These are phyloP conservation scores for Neoscytalidium dimidiatum DNA, from an alignment of 2,329 filamentous ascomycete genomes.

Conservation along the genomic window DNA sequence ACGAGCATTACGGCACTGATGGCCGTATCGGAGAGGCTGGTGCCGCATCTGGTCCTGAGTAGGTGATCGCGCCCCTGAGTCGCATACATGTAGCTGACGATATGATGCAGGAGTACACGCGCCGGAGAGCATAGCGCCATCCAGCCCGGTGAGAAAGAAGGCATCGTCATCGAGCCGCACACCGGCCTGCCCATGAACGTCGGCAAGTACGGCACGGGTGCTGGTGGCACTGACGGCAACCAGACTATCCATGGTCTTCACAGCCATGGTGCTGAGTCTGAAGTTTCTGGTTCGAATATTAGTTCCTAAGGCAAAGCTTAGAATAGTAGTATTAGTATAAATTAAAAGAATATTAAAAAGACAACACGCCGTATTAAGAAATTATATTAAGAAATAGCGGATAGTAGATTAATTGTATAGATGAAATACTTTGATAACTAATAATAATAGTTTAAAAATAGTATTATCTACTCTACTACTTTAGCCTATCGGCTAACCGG, in stretches of 20 bases:
- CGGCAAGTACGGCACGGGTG: slow-evolving; percentile 37
- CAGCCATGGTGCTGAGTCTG: not conserved
- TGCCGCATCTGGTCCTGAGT: not conserved
- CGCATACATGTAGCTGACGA: not conserved
- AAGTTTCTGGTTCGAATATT: not conserved
- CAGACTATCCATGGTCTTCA: slow-evolving; percentile 31
- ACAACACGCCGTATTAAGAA: slow-evolving; percentile 30
- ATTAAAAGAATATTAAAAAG: slow-evolving; percentile 32
- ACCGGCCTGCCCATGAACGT: slow-evolving; percentile 45
- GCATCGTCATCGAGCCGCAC: slow-evolving; percentile 38
- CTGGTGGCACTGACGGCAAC: slow-evolving; percentile 41
- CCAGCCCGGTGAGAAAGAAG: slow-evolving; percentile 24
- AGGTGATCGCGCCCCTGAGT: not conserved
- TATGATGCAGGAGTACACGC: not conserved
- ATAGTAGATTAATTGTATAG: too few relatives aligned
- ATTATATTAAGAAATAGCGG: too few relatives aligned
- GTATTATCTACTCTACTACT: too few relatives aligned
- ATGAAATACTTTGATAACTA: too few relatives aligned
- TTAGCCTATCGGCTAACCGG: too few relatives aligned
- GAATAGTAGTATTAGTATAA: not conserved
- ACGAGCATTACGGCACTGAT: slow-evolving; percentile 14
- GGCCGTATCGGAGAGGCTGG: not conserved
- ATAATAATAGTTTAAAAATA: too few relatives aligned
- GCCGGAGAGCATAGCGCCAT: not conserved
- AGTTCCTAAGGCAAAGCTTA: not conserved